A percentile compares a stretch with the other conserved stretches of the same genome.
Conservation (phyloP, 345 rosid species). For the Pistacia vera region DNA sequence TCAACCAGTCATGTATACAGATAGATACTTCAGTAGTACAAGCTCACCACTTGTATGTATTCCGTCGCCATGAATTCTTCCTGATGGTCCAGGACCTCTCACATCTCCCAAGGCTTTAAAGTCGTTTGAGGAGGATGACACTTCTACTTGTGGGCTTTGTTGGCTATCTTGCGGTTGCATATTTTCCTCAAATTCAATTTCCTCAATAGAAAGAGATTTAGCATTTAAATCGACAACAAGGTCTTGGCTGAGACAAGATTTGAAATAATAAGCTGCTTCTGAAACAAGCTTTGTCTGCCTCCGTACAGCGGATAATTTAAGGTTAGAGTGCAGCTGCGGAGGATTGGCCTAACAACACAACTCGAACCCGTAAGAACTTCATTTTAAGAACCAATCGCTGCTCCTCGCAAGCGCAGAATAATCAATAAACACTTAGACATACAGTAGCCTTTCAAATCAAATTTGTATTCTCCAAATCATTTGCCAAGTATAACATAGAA, state of each 20-base stretch:
- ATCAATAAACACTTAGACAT: too few relatives aligned
- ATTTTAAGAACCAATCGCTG: background rate
- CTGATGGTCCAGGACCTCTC: conserved; percentile 25
- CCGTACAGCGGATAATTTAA: conserved; percentile 55
- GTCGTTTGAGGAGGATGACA: conserved; percentile 19
- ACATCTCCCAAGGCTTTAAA: conserved; percentile 14
- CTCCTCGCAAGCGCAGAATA: too few relatives aligned
- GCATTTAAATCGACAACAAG: conserved; percentile 51
- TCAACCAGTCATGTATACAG: background rate
- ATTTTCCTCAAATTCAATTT: conserved; percentile 53
- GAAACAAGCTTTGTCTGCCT: conserved; percentile 54
- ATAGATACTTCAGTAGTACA: background rate
- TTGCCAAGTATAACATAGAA: too few relatives aligned
- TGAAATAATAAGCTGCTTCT: conserved; percentile 60
- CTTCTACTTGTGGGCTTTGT: conserved; percentile 26
- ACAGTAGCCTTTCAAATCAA: too few relatives aligned
- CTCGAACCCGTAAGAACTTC: conserved; percentile 14
- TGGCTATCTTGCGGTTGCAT: conserved; percentile 54
- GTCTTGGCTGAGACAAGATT: conserved; percentile 57
- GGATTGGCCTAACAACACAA: conserved; percentile 58
- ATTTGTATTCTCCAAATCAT: too few relatives aligned
- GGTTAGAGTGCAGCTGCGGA: conserved; percentile 62
- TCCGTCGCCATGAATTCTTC: conserved; percentile 20
- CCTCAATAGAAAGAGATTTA: conserved; percentile 63
- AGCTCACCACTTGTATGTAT: conserved; percentile 15